phyloP scores from a whole-genome alignment of 495 filamentous ascomycete genomes.

The Geopyxis carbonaria region DNA sequence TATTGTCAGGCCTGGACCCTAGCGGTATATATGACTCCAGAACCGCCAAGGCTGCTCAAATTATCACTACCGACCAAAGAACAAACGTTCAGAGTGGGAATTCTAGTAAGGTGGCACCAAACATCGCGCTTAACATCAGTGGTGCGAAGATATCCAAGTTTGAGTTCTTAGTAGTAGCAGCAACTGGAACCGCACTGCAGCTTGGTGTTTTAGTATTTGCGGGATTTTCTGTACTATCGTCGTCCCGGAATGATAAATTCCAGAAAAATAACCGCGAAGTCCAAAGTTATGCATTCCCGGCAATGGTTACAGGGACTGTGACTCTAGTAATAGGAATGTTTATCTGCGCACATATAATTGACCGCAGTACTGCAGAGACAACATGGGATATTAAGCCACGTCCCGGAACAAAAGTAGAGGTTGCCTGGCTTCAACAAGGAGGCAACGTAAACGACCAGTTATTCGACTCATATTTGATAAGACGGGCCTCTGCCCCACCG shows the following conservation, averaged over 20 bases:
- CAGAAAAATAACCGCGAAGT: neutral
- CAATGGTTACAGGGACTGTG: constrained; percentile 21
- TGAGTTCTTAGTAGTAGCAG: constrained; percentile 17
- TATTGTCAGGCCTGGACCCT: too few relatives aligned
- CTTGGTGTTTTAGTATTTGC: constrained; percentile 16
- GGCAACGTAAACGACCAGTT: constrained; percentile 21
- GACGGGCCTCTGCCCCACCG: constrained; percentile 1
- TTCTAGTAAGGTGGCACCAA: constrained; percentile 17
- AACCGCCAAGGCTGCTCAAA: too few relatives aligned
- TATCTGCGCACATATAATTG: constrained; percentile 25
- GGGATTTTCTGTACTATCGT: constrained; percentile 16
- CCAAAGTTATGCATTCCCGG: constrained; percentile 21
- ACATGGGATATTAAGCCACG: constrained; percentile 12
- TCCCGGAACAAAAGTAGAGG: constrained; percentile 3
- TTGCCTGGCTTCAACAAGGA: constrained; percentile 23
- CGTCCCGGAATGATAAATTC: constrained; percentile 16
- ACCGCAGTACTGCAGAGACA: constrained; percentile 20
- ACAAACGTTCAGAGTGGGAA: neutral
- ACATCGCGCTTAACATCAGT: constrained; percentile 19
- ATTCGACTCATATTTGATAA: constrained; percentile 21
- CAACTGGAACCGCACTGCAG: constrained; percentile 18
- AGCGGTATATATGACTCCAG: too few relatives aligned
- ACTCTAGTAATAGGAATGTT: constrained; percentile 21
- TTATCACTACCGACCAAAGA: too few relatives aligned
- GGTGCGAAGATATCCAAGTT: constrained; percentile 1